Evolutionary conservation across 352 stramenopile genomes (phyloP), one percentile per base, ranked within the genome.

Genomic region (Phytophthora lateralis): DNA sequence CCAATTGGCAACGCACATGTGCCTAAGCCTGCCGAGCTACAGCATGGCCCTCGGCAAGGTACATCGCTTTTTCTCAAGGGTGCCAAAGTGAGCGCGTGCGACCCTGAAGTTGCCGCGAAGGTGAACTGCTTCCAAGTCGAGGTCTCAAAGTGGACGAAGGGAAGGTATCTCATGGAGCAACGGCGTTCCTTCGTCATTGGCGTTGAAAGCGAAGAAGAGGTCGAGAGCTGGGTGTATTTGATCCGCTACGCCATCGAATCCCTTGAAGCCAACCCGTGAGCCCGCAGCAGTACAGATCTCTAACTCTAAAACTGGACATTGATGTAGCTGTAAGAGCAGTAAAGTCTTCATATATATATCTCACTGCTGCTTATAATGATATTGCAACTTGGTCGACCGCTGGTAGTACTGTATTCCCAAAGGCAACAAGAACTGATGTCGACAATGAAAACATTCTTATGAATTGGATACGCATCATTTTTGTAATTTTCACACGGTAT

Each of bases 111-210:
- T 38, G 87, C 72, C 0, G 52, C 67, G 26, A 93, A 93, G 49
- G 78, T 90, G 42, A 88, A 91, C 55, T 94, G 87, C 63, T 93
- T 96, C 58, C 82, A 96, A 72, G 61, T 96, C 20, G 83, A 94
- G 53, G 85, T 96, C 30, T 78, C 82, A 39, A 69, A 90, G 55
- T 96, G 87, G 87, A 90, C 80, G 30, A 92, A 91, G 59, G 82
- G 82, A 46, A 88, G 80, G 48, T 69, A 80, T 51, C 60, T 85
- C n/a, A 78, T 78, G 54, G 71, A 82, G 32, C 55, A 90, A 58
- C 79, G 81, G 18, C 80, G 87, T 4, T 64, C 77, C 3, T 93
- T 96, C 50, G 72, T 93, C 42, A 65, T 96, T 27, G 85, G 77
- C 34, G 80, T 90, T 11, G 70, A 91, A 44, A 90, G 73, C 59